phyloP scores from a whole-genome alignment of 1,139 yeast genomes.

The Kodamaea sp. region DNA sequence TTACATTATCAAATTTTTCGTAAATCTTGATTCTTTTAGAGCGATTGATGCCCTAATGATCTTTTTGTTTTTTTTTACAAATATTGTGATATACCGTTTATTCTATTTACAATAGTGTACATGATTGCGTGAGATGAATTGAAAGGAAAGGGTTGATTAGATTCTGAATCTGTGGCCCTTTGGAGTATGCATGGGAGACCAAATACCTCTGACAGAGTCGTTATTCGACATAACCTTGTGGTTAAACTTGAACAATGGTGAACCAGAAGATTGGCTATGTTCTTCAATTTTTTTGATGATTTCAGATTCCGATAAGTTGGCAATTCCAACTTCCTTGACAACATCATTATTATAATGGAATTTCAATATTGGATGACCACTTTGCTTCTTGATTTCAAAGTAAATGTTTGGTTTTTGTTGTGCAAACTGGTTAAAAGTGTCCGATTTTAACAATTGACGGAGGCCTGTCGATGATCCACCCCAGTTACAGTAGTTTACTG shows the following conservation, averaged over 20 bases:
- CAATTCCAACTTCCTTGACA: slow-evolving; percentile 42
- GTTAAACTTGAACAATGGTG: slow-evolving; percentile 41
- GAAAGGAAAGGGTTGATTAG: slow-evolving; percentile 22
- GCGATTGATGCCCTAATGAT: neutral
- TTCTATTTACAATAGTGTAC: slow-evolving; percentile 14
- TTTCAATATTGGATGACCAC: slow-evolving; percentile 77
- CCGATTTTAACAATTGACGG: slow-evolving; percentile 58
- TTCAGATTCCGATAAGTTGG: slow-evolving; percentile 58
- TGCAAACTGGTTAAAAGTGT: slow-evolving; percentile 58
- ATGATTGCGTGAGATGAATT: neutral
- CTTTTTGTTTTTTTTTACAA: neutral
- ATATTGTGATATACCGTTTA: slow-evolving; percentile 1
- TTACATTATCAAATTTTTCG: no score
- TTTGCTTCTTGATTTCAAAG: slow-evolving; percentile 62
- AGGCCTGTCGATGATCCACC: slow-evolving; percentile 92
- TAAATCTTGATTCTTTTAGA: no score
- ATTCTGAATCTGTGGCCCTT: slow-evolving; percentile 66
- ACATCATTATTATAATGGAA: slow-evolving; percentile 19
- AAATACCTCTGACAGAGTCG: slow-evolving; percentile 87
- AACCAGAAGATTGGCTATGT: slow-evolving; percentile 39
- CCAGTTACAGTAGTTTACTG: slow-evolving; percentile 83
- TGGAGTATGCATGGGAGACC: slow-evolving; percentile 92
- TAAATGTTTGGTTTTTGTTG: slow-evolving; percentile 58
- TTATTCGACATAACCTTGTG: slow-evolving; percentile 77
- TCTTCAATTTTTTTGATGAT: slow-evolving; percentile 60